A percentile compares a stretch with the other conserved stretches of the same genome.
These are phyloP conservation scores for Raffaelea arxii DNA, from an alignment of 2,329 filamentous ascomycete genomes.

Conservation along the genomic window DNA sequence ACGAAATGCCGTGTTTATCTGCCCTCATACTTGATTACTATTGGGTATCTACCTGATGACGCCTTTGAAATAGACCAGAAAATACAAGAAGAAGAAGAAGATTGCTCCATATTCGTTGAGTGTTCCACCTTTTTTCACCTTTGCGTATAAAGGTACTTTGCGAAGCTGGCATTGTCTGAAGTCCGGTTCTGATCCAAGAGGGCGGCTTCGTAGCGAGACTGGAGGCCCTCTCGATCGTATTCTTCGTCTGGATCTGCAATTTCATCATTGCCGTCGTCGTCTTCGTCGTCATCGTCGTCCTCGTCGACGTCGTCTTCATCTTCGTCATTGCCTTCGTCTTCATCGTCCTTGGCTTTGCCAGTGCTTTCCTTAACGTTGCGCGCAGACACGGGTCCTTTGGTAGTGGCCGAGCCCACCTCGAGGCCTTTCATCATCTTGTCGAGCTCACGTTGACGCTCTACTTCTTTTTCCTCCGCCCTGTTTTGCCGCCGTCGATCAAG, in stretches of 20 bases:
- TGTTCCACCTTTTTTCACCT: too few species aligned
- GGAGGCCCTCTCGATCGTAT: constrained; percentile 54
- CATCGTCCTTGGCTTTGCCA: constrained; percentile 32
- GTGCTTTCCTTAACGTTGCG: constrained; percentile 17
- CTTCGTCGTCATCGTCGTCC: constrained; percentile 37
- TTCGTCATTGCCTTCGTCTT: constrained; percentile 29
- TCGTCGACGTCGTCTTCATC: constrained; percentile 27
- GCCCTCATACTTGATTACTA: too few species aligned
- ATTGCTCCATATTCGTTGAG: too few species aligned
- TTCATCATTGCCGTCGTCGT: constrained; percentile 49
- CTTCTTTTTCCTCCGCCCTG: constrained; percentile 65
- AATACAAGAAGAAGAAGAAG: too few species aligned
- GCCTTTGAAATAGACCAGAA: too few species aligned
- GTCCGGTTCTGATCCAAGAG: constrained; percentile 45
- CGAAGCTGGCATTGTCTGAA: constrained; percentile 49
- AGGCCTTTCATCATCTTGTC: constrained; percentile 94
- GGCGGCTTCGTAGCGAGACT: constrained; percentile 68
- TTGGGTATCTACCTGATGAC: constrained; percentile 1
- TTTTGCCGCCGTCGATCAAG: constrained; percentile 68
- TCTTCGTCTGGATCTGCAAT: constrained; percentile 51
- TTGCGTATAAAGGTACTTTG: constrained; percentile 46
- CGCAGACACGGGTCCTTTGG: constrained; percentile 11
- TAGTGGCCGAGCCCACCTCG: constrained; percentile 33
- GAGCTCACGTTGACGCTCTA: constrained; percentile 67
- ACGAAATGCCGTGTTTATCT: too few species aligned